Evolutionary conservation across 148 eudicot species (phyloP), one percentile per base, ranked within the genome.

Genomic region (Silene uniflora): DNA sequence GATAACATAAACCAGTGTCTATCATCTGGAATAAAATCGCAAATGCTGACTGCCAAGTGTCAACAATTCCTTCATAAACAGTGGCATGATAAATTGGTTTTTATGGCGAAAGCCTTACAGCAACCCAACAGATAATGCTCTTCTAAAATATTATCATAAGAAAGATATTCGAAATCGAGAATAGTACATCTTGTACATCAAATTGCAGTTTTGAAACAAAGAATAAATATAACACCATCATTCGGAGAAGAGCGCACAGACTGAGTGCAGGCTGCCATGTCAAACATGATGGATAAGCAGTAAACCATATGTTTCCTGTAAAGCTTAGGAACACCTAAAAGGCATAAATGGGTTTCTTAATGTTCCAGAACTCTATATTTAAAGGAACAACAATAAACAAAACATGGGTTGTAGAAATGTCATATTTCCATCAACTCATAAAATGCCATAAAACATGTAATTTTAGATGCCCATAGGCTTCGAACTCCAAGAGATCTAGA

Each of bases 271-370:
- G 56, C 25, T 72, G 67, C 44, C 68, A 56, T 72, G 69, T 58
- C 61, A 56, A 66, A 72, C 64, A 67, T 58, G n/a, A 63, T 32
- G 68, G 11, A 69, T 32, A n/a, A 70, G 10, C 78, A 25, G 62
- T 23, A 67, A 63, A 10, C 75, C 46, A 68, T 18, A 73, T 6
- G 24, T 44, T 47, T 69, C 58, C 27, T 29, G 2, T 39, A 6
- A 18, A 61, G 52, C 35, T 52, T 54, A 23, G 0, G 14, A 44
- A 52, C 44, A 21, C 52, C 25, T 35, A 73, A 25, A 71, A 44
- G 56, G 32, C 61, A 67, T 16, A 23, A 13, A 7, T 61, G 49
- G 29, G 64, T 42, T 56, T 39, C 7, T 42, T 58, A 64, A 22
- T 7, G 22, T n/a, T 21, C 9, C 39, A 62, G 21, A 44, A 58